Evolutionary conservation across 345 rosid species (phyloP), one percentile per base, ranked within the genome.

Genomic region (Eucalyptus regnans): DNA sequence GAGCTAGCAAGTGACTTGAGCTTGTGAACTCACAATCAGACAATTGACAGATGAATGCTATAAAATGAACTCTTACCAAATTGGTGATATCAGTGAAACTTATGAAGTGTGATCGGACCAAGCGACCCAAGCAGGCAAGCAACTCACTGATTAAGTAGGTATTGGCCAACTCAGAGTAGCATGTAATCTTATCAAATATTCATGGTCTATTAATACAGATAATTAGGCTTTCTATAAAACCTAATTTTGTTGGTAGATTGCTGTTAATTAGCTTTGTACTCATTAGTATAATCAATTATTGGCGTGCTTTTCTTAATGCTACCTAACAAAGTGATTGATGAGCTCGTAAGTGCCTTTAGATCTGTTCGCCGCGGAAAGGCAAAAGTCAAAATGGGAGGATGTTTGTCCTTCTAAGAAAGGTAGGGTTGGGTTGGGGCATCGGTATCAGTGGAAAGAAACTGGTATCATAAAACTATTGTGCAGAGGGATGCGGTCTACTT

Each of bases 301-400:
- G 76, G 76, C 16, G 41, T 64, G 16, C 76, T 62, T 27, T 54
- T 58, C 64, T 25, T 27, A 60, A 60, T 60, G 68, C 31, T 27
- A 12, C 31, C 31, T 27, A 0, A n/a, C 9, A 64, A 64, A 64
- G 20, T 64, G 31, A 14, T n/a, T 0, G 41, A n/a, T 0, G 5
- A 60, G 66, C 66, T 60, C 15, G 66, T 25, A 25, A 11, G n/a
- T 27, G 66, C 14, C 1, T 60, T 25, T 0, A 60, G 66, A 60
- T 27, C 66, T 27, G n/a, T 27, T 60, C 31, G n/a, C 31, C 12
- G 66, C 31, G 66, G 66, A 27, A 60, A 60, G 66, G 66, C 66
- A 2, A 27, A 60, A 60, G 66, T 60, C 60, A 54, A 58, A 62
- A 62, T 51, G 0, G 33, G 71, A 62, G 71, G 71, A 29, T 29